Conservation (phyloP, 2,329 filamentous ascomycete species). For the Pseudogymnoascus sp. region DNA sequence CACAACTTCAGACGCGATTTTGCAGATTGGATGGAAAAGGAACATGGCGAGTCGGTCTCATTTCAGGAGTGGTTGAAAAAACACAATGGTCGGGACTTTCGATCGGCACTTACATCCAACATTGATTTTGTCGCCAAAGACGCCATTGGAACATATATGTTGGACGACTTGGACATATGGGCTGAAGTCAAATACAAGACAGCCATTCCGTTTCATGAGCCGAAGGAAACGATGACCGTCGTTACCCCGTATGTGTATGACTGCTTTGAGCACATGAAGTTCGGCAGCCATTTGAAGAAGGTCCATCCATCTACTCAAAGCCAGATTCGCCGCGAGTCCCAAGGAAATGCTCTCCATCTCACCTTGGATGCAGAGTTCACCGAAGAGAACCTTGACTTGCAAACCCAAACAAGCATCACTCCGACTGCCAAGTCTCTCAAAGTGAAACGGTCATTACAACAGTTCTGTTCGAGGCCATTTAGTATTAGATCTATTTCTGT, state of each 20-base stretch:
- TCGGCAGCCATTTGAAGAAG: conserved; percentile 43
- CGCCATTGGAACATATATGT: conserved; percentile 41
- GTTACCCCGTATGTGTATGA: conserved; percentile 63
- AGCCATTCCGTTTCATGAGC: conserved; percentile 25
- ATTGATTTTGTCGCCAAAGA: conserved; percentile 61
- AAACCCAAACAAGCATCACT: not conserved
- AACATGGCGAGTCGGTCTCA: conserved; percentile 34
- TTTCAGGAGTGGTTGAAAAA: conserved; percentile 51
- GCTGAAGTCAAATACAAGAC: conserved; percentile 26
- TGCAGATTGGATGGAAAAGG: conserved; percentile 43
- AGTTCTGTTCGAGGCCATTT: conserved; percentile 23
- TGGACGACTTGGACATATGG: conserved; percentile 31
- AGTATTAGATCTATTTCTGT: conserved; percentile 42
- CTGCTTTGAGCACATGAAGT: conserved; percentile 58
- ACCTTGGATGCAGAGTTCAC: not conserved
- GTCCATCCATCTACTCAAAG: conserved; percentile 26
- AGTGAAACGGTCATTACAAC: conserved; percentile 3
- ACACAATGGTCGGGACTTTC: conserved; percentile 52
- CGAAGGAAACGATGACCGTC: conserved; percentile 41
- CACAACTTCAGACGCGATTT: conserved; percentile 53
- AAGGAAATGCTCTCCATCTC: conserved; percentile 13
- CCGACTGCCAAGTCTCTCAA: not conserved
- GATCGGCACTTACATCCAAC: conserved; percentile 52
- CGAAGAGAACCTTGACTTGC: not conserved
- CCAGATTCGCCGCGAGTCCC: conserved; percentile 22